These are phyloP conservation scores for Debaryomycetaceae sp. DNA, from an alignment of 1,139 yeast genomes.

Conservation along the genomic window DNA sequence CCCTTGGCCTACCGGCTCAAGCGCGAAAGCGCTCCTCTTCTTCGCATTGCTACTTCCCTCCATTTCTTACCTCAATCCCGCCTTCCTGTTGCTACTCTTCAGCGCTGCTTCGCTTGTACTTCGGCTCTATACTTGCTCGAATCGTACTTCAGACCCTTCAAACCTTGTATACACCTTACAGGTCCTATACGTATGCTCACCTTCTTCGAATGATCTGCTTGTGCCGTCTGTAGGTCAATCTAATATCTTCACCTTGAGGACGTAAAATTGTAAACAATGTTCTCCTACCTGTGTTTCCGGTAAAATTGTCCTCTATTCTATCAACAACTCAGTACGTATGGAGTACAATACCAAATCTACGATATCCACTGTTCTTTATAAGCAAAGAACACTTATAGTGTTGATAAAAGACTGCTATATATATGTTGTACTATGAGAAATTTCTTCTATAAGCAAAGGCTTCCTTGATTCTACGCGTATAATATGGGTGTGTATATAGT, in stretches of 20 bases:
- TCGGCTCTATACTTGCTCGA: background rate
- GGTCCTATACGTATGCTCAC: too few species aligned
- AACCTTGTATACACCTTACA: too few species aligned
- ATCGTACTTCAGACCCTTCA: too few species aligned
- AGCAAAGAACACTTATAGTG: background rate
- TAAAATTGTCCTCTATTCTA: background rate
- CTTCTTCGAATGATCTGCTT: too few species aligned
- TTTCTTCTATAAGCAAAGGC: background rate
- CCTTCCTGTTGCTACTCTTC: background rate
- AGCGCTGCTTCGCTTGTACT: background rate
- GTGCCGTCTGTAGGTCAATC: too few species aligned
- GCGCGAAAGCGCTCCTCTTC: constrained; percentile 2
- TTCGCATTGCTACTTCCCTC: constrained; percentile 3
- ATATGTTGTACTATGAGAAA: background rate
- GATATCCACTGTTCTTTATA: background rate
- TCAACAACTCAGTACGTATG: background rate
- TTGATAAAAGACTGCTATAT: background rate
- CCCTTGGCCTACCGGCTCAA: background rate
- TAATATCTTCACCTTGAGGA: background rate
- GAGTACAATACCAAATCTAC: background rate
- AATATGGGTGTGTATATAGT: background rate
- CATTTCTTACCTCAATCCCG: constrained; percentile 3
- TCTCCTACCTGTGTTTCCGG: background rate
- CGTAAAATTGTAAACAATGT: background rate
- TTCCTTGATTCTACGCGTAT: background rate